phyloP scores from a whole-genome alignment of 768 basidiomycete species.

The Sarcodon aspratus region DNA sequence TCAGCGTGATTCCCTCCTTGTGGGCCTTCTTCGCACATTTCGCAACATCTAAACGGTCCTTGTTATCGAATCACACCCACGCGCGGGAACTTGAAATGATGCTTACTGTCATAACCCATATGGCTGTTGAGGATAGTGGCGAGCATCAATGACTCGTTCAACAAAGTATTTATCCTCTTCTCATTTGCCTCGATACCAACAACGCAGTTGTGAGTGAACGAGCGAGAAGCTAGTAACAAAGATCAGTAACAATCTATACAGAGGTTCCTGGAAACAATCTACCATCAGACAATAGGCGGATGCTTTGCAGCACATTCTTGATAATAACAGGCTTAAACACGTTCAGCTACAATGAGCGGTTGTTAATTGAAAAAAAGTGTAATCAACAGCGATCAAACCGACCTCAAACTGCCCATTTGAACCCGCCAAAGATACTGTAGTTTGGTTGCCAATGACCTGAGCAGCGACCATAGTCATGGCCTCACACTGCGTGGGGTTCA shows the following conservation, averaged over 20 bases:
- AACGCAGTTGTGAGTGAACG: slow-evolving; percentile 95
- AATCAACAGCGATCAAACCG: slow-evolving; percentile 7
- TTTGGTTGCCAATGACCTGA: slow-evolving; percentile 98
- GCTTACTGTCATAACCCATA: slow-evolving; percentile 93
- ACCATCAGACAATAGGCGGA: slow-evolving; percentile 90
- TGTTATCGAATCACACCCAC: not conserved
- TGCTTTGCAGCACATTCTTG: slow-evolving; percentile 95
- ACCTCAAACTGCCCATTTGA: slow-evolving; percentile 97
- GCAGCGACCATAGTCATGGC: slow-evolving; percentile 98
- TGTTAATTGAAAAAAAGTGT: not conserved
- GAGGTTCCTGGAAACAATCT: slow-evolving; percentile 9
- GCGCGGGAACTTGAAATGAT: not conserved
- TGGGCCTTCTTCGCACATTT: slow-evolving; percentile 99
- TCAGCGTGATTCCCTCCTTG: slow-evolving; percentile 92
- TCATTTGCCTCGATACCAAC: slow-evolving; percentile 96
- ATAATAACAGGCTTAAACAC: slow-evolving; percentile 99
- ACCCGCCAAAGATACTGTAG: slow-evolving; percentile 83
- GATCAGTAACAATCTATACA: slow-evolving; percentile 3
- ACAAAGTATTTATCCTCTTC: slow-evolving; percentile 74
- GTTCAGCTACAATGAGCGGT: slow-evolving; percentile 52
- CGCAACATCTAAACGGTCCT: slow-evolving; percentile 66
- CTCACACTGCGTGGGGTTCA: slow-evolving; percentile 99
- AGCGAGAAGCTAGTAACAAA: slow-evolving; percentile 52
- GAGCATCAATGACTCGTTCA: slow-evolving; percentile 96
- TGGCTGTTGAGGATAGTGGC: slow-evolving; percentile 95